Evolutionary conservation across 1,139 yeast genomes (phyloP).

Genomic region (Geotrichum aggregatum): DNA sequence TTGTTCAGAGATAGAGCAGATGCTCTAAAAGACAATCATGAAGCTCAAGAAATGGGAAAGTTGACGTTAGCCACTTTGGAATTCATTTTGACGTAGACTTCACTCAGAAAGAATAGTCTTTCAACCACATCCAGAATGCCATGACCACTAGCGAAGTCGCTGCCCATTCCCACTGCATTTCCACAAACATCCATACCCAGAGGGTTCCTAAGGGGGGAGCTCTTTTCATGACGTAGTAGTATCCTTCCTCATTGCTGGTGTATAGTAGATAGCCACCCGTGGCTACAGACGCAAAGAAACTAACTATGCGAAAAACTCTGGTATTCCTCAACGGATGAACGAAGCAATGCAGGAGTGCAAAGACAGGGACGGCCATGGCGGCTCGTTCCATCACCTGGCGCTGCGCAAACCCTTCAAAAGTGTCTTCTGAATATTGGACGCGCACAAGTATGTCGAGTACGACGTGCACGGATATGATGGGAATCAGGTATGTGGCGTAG

Average conservation of each 20-base stretch:
- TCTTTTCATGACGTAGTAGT: conserved; percentile 40
- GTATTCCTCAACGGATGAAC: conserved; percentile 27
- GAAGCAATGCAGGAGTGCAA: conserved; percentile 32
- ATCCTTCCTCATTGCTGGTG: conserved; percentile 39
- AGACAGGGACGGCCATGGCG: conserved; percentile 31
- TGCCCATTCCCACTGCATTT: conserved; percentile 41
- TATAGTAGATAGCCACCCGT: conserved; percentile 39
- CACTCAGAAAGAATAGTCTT: conserved; percentile 29
- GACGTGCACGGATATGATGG: conserved; percentile 36
- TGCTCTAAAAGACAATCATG: too few relatives aligned
- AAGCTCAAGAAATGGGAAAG: too few relatives aligned
- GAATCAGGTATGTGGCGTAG: conserved; percentile 34
- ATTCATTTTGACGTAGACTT: not conserved
- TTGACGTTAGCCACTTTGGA: too few relatives aligned
- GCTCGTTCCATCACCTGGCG: conserved; percentile 21
- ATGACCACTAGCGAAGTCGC: conserved; percentile 34
- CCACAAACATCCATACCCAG: conserved; percentile 42
- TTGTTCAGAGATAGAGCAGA: not conserved
- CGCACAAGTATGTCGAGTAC: conserved; percentile 37
- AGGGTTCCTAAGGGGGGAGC: conserved; percentile 44
- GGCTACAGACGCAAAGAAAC: conserved; percentile 29
- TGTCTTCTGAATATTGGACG: conserved; percentile 32
- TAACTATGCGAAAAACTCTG: conserved; percentile 27
- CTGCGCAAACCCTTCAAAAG: conserved; percentile 24
- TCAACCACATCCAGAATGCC: conserved; percentile 33